These are phyloP conservation scores for Trifolium subterraneum DNA, from an alignment of 306 rosid species.

Conservation along the genomic window DNA sequence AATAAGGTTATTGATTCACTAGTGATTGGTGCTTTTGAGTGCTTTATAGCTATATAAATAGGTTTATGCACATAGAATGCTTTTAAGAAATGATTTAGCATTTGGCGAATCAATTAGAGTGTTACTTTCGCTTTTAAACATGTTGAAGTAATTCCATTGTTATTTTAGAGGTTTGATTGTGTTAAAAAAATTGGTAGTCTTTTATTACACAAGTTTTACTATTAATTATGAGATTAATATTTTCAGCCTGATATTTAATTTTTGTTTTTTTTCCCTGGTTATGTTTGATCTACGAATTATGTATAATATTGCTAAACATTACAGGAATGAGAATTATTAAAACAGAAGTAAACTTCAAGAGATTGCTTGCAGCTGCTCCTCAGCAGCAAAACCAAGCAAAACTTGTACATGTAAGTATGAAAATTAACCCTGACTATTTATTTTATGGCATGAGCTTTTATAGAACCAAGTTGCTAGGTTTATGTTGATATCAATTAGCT, in stretches of 20 bases:
- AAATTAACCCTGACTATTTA: constrained; percentile 5
- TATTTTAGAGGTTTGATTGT: not conserved
- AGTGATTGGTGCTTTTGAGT: too few species aligned
- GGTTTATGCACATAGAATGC: too few species aligned
- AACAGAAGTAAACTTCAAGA: constrained; percentile 83
- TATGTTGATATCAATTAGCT: too few species aligned
- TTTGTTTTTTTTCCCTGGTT: constrained; percentile 15
- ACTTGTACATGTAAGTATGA: constrained; percentile 75
- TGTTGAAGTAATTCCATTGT: not conserved
- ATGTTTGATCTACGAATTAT: constrained; percentile 18
- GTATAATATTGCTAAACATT: constrained; percentile 15
- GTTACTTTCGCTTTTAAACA: not conserved
- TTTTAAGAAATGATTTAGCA: too few species aligned
- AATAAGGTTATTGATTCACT: too few species aligned
- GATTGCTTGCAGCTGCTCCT: constrained; percentile 89
- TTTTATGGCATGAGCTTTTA: not conserved
- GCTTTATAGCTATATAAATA: too few species aligned
- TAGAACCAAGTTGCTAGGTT: constrained; percentile 15
- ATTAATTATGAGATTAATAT: constrained; percentile 4
- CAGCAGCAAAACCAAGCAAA: constrained; percentile 85
- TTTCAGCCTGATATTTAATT: not conserved
- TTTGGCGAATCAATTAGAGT: too few species aligned
- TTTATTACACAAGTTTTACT: not conserved
- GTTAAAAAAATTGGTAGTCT: not conserved
- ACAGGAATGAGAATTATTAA: constrained; percentile 77